Conservation (phyloP, 2,329 filamentous ascomycete species). For the Teratosphaeria pseudoeucalypti region DNA sequence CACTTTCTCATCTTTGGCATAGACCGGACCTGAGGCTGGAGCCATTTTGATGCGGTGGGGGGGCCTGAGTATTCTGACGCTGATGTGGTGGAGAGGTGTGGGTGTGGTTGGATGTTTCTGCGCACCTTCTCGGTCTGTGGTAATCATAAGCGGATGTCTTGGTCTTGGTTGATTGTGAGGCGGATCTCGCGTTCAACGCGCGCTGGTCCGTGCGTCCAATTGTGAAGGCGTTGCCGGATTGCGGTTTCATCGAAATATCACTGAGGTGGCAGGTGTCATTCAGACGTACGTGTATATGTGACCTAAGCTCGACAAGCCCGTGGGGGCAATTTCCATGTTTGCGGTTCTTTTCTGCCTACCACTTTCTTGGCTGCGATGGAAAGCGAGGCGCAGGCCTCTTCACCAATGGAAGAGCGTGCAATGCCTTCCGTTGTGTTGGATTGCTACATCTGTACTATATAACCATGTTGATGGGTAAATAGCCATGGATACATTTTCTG, state of each 20-base stretch:
- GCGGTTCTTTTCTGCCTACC: background rate
- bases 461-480: background rate
- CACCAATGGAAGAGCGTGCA: background rate
- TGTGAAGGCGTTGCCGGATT: background rate
- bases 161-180: background rate
- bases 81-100: background rate
- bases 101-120: background rate
- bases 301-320: background rate
- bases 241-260: background rate
- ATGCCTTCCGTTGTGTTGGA: background rate
- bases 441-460: background rate
- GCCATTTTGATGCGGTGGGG: slow-evolving; percentile 44
- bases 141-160: background rate
- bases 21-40: slow-evolving; percentile 42
- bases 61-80: background rate
- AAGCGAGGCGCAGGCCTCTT: background rate
- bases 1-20: slow-evolving; percentile 73
- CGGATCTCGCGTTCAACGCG: background rate
- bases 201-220: background rate
- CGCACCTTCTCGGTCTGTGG: background rate
- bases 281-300: background rate
- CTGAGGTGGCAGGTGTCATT: background rate
- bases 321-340: background rate
- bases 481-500: background rate
- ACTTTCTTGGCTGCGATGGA: background rate